phyloP scores from a whole-genome alignment of 768 basidiomycete genomes.

The Grammothele lineata region DNA sequence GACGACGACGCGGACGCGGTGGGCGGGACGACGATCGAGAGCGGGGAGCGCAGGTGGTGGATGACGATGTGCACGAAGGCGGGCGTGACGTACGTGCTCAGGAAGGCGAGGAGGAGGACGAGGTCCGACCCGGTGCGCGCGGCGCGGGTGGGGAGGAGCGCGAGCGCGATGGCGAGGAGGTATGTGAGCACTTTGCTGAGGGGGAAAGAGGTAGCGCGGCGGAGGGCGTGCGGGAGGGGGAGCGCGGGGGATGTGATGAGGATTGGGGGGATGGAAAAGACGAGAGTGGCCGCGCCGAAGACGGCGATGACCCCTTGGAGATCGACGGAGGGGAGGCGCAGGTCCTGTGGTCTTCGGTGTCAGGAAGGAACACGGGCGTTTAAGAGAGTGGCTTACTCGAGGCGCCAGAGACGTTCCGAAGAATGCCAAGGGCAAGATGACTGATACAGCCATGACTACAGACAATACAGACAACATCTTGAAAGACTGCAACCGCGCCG shows the following conservation, averaged over 20 bases:
- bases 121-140: constrained; percentile 41
- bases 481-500: constrained; percentile 52
- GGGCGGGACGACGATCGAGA: constrained; percentile 76
- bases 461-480: constrained; percentile 50
- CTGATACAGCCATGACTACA: constrained; percentile 40
- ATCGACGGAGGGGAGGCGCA: constrained; percentile 14
- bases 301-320: constrained; percentile 35
- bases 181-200: constrained; percentile 42
- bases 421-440: constrained; percentile 56
- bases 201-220: constrained; percentile 39
- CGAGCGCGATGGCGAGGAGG: constrained; percentile 38
- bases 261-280: constrained; percentile 56
- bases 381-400: constrained; percentile 39
- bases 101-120: constrained; percentile 46
- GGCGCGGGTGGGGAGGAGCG: constrained; percentile 40
- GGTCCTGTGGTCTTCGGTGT: constrained; percentile 18
- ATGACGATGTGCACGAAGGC: constrained; percentile 74
- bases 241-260: constrained; percentile 52
- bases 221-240: constrained; percentile 41
- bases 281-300: constrained; percentile 48
- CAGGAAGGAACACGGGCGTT: constrained; percentile 20
- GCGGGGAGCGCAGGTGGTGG: constrained; percentile 81
- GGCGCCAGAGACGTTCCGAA: constrained; percentile 43
- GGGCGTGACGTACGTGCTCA: constrained; percentile 60
- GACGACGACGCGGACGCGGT: constrained; percentile 25